These are phyloP conservation scores for Aspergillus candidus DNA, from an alignment of 2,329 filamentous ascomycete species.

Conservation along the genomic window DNA sequence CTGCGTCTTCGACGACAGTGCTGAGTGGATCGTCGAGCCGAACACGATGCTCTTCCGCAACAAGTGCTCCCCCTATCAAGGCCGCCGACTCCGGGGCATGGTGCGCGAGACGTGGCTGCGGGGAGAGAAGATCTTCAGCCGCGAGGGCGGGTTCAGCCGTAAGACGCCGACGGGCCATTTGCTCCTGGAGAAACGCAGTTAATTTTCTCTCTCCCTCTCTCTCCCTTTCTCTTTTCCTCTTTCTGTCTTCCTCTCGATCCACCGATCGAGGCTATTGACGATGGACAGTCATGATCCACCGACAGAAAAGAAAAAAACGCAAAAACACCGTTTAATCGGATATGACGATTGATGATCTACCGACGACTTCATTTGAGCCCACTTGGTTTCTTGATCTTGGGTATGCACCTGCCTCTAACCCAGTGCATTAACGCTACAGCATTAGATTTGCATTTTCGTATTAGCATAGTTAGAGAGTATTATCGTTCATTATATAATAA, in stretches of 20 bases:
- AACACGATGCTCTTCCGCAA: constrained; percentile 92
- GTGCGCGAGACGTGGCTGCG: constrained; percentile 77
- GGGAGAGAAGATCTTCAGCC: constrained; percentile 66
- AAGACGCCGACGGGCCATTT: constrained; percentile 33
- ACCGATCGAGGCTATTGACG: constrained; percentile 8
- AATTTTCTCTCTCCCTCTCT: constrained; percentile 12
- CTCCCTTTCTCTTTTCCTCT: constrained; percentile 1
- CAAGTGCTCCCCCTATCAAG: constrained; percentile 85
- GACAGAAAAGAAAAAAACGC: neutral
- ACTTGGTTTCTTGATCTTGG: too few relatives aligned
- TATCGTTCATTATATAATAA: too few relatives aligned
- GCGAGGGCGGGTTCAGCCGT: constrained; percentile 46
- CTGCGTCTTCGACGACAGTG: constrained; percentile 84
- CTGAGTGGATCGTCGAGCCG: constrained; percentile 65
- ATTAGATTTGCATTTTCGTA: too few relatives aligned
- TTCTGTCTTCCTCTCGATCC: constrained; percentile 1
- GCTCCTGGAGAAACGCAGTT: constrained; percentile 35
- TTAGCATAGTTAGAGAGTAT: too few relatives aligned
- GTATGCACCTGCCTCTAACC: too few relatives aligned
- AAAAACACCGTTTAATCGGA: neutral
- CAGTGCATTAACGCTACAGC: too few relatives aligned
- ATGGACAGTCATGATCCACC: constrained; percentile 1
- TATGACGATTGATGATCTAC: constrained; percentile 10
- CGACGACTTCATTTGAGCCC: too few relatives aligned
- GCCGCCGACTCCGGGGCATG: constrained; percentile 67